Base-by-base conservation (phyloP, 257 asterid genomes). In the Nicotiana benthamiana region DNA sequence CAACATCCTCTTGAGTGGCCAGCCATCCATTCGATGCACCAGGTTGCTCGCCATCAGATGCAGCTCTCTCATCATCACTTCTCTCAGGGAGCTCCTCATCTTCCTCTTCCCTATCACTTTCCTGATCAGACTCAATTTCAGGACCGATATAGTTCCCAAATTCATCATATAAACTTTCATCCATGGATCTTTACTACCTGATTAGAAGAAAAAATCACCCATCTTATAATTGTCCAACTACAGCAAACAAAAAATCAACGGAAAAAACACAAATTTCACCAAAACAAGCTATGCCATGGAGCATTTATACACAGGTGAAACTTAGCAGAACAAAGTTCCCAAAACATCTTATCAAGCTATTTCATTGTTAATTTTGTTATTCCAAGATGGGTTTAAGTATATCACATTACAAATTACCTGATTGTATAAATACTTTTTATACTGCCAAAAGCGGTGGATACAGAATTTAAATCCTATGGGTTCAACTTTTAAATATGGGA, bases 121-220 rank as follows among this genome's bases (percentile, higher is more conserved):
- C 98, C 78, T 83, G 89, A 81, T 95, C 98, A 12, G 99, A 95
- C 70, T 95, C 99, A 24, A 95, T 95, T 70, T 95, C 99, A 26
- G 99, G 99, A 57, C 99, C 98, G 13, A 95, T 91, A 77, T 95
- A 95, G 86, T 95, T 95, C 9, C 99, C 99, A 76, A 95, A 95
- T 87, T 95, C 99, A 83, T 95, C 98, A 61, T 95, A 95, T 86
- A 95, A 86, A 77, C 93, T 93, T 27, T 95, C 99, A 88, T 95
- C 99, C 99, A 93, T 95, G 70, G 80, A 82, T 85, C 54, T 64
- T n/a, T 43, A 68, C 22, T 18, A 67, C 75, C 75, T 67, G 53
- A 43, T 34, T 67, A 18, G 4, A 13, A 4, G n/a, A 65, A 65
- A 18, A 3, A 10, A 61, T 0, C 32, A 61, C 34, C 18, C 18